A percentile compares a stretch with the other conserved stretches of the same genome.
These are phyloP conservation scores for Aspergillus latus DNA, from an alignment of 2,329 filamentous ascomycete species.

Conservation along the genomic window DNA sequence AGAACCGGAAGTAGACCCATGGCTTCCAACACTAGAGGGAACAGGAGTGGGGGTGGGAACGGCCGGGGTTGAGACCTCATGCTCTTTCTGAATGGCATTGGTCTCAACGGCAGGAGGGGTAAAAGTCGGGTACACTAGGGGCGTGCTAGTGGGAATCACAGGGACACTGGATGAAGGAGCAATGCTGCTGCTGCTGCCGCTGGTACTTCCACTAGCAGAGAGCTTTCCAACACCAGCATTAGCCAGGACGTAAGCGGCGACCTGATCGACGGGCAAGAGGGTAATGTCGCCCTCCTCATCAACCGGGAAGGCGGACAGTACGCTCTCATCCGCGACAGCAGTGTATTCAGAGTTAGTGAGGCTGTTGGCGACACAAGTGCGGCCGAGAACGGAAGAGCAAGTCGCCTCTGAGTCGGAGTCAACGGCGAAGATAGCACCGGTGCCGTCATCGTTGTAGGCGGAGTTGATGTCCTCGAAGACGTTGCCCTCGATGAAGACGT, in stretches of 20 bases:
- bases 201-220: not conserved
- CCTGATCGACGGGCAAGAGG: slow-evolving; percentile 26
- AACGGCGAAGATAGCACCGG: slow-evolving; percentile 31
- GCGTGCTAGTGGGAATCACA: not conserved
- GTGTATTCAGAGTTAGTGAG: slow-evolving; percentile 33
- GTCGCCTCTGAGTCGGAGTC: slow-evolving; percentile 18
- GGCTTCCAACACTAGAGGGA: not conserved
- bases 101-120: not conserved
- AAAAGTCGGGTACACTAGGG: not conserved
- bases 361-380: slow-evolving; percentile 30
- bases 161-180: not conserved
- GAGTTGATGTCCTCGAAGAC: slow-evolving; percentile 45
- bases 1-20: not conserved
- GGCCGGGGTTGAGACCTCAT: not conserved
- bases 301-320: slow-evolving; percentile 31
- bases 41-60: not conserved
- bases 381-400: slow-evolving; percentile 29
- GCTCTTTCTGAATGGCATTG: not conserved
- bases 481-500: slow-evolving; percentile 48
- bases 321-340: slow-evolving; percentile 26
- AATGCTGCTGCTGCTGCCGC: not conserved
- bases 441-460: slow-evolving; percentile 31
- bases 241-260: slow-evolving; percentile 29
- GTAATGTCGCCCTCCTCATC: slow-evolving; percentile 33
- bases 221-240: slow-evolving; percentile 35